phyloP scores from a whole-genome alignment of 257 asterid species.

The Solanum lignicaule region DNA sequence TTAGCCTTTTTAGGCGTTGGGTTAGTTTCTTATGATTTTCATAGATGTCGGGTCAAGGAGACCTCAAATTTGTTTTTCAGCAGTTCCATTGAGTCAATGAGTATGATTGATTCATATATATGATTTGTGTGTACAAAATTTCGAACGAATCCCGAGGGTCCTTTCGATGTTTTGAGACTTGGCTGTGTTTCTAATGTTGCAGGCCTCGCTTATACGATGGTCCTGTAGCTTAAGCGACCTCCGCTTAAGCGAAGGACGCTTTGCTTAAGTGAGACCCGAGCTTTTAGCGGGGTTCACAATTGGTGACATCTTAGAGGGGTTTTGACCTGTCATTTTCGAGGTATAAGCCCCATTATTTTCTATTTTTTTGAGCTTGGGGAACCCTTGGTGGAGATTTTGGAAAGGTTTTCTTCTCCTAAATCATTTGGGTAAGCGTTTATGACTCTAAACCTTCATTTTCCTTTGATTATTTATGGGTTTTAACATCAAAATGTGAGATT shows the following conservation, averaged over 20 bases:
- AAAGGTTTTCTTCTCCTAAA: no score
- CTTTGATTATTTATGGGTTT: not conserved
- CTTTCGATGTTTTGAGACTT: not conserved
- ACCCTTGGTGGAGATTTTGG: not conserved
- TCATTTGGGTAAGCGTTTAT: not conserved
- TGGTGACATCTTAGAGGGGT: not conserved
- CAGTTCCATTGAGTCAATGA: not conserved
- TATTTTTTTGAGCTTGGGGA: not conserved
- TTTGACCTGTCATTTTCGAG: not conserved
- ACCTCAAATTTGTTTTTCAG: no score
- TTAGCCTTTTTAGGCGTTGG: not conserved
- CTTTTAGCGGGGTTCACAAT: not conserved
- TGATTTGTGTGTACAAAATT: no score
- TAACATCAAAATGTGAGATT: not conserved
- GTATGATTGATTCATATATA: not conserved
- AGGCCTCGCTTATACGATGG: no score
- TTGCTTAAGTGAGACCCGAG: not conserved
- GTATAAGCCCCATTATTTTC: not conserved
- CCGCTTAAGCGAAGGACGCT: no score
- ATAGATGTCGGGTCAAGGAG: not conserved
- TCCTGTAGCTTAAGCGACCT: no score
- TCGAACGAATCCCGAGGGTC: no score
- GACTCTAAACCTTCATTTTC: not conserved
- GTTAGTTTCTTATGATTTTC: not conserved
- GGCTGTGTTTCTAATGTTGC: not conserved